These are phyloP conservation scores for Verticillium isaacii DNA, from an alignment of 2,329 filamentous ascomycete species.

Conservation along the genomic window DNA sequence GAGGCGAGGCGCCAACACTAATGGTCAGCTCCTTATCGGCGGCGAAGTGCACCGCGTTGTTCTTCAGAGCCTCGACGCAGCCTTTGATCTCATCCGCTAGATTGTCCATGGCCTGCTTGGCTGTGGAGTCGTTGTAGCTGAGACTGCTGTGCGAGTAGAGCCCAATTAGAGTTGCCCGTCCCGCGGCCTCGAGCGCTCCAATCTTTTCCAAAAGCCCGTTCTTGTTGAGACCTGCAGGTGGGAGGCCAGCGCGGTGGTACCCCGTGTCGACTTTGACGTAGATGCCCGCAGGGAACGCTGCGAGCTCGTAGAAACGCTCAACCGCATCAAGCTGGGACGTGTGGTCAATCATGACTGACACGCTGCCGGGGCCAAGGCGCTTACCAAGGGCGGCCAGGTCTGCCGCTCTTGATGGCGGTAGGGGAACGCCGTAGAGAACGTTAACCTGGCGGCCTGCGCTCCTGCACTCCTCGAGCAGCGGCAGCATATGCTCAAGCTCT, in stretches of 20 bases:
- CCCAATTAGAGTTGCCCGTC: conserved; percentile 14
- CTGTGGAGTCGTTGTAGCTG: conserved; percentile 21
- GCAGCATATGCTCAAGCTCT: conserved; percentile 51
- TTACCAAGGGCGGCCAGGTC: conserved; percentile 42
- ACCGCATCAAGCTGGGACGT: conserved; percentile 35
- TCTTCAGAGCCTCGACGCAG: conserved; percentile 18
- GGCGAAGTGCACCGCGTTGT: conserved; percentile 10
- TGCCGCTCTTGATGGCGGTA: conserved; percentile 46
- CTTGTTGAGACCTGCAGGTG: conserved; percentile 33
- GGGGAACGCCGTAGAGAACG: conserved; percentile 58
- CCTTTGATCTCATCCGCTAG: conserved; percentile 23
- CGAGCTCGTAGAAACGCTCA: conserved; percentile 23
- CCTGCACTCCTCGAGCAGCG: conserved; percentile 28
- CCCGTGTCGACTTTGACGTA: conserved; percentile 62
- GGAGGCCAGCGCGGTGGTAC: conserved; percentile 57
- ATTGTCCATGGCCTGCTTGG: conserved; percentile 22
- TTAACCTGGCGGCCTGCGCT: conserved; percentile 13
- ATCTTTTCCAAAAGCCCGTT: conserved; percentile 29
- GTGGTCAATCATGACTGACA: conserved; percentile 56
- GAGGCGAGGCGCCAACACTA: conserved; percentile 27
- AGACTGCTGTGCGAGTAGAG: conserved; percentile 28
- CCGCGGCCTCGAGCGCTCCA: conserved; percentile 16
- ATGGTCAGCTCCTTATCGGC: conserved; percentile 15
- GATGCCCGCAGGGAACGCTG: conserved; percentile 28
- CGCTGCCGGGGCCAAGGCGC: conserved; percentile 36